phyloP scores from a whole-genome alignment of 345 rosid genomes.

The Eucalyptus decipiens region DNA sequence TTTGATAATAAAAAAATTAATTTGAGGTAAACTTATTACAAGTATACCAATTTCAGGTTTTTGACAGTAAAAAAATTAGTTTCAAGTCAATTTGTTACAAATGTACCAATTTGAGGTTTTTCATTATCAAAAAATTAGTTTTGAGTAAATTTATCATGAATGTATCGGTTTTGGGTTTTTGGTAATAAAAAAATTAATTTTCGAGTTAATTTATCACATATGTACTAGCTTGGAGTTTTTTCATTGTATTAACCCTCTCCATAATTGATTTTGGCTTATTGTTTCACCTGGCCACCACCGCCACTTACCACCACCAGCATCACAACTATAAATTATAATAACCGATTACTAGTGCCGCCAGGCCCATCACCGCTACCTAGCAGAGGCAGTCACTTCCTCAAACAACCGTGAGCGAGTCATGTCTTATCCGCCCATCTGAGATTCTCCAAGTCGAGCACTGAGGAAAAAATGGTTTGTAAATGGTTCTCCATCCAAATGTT shows the following conservation, averaged over 20 bases:
- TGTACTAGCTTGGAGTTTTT: neutral
- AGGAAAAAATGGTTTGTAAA: neutral
- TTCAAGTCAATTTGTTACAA: too few species aligned
- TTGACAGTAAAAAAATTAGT: neutral
- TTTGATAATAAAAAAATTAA: too few species aligned
- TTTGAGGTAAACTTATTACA: fast-evolving
- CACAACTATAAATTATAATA: neutral
- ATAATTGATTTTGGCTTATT: too few species aligned
- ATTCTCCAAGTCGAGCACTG: neutral
- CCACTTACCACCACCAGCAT: neutral
- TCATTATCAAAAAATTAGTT: fast-evolving
- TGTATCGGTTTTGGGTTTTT: neutral
- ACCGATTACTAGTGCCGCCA: neutral
- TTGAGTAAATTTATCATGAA: neutral
- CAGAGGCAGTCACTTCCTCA: neutral
- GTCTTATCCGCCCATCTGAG: neutral
- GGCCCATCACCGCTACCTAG: neutral
- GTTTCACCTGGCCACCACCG: neutral
- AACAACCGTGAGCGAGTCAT: neutral
- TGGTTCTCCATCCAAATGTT: neutral
- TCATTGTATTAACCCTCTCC: neutral
- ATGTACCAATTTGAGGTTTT: fast-evolving
- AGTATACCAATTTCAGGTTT: too few species aligned
- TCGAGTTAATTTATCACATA: too few species aligned
- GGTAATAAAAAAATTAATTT: too few species aligned